Evolutionary conservation across 257 asterid species (phyloP), one percentile per base, ranked within the genome.

Genomic region (Nicotiana sylvestris): DNA sequence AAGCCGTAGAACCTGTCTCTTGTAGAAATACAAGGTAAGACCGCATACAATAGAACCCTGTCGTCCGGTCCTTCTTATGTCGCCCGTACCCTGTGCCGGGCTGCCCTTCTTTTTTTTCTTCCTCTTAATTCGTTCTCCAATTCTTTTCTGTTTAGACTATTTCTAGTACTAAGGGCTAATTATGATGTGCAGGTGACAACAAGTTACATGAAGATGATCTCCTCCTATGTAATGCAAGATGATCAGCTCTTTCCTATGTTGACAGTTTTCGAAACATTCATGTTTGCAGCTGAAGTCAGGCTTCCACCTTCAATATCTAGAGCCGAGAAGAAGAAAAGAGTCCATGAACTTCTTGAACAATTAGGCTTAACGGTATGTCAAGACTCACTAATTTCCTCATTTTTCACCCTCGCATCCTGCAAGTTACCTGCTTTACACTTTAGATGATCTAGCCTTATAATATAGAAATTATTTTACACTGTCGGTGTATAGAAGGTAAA

Each of bases 211-310:
- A 94, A 94, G 91, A 93, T 91, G 95, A 87, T 94, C 12, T 94
- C 98, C 11, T 94, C 98, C 1, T 94, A 94, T 35, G 97, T 93
- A 84, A 94, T 93, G 98, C 95, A 94, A 89, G 98, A 94, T 64
- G 98, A 94, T 85, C 98, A 94, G 83, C 92, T 94, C 53, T 93
- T 91, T n/a, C 93, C 97, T 13, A 93, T 93, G 98, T 55, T 94
- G 78, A 94, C 98, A 32, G 98, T 93, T 60, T 87, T 83, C 30
- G 98, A 94, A 92, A 92, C 98, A 1, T 89, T 94, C 88, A 87
- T 93, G 97, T 94, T 94, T 83, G 97, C 98, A 56, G 98, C 97
- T 30, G 97, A 94, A 81, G 94, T 92, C 0, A 89, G 98, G 93
- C 97, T 92, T 82, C 94, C 98, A 9, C 97, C 98, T 7, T 91